A percentile compares a stretch with the other conserved stretches of the same genome.
phyloP scores from a whole-genome alignment of 495 filamentous ascomycete genomes.

The Ascobolus immersus region DNA sequence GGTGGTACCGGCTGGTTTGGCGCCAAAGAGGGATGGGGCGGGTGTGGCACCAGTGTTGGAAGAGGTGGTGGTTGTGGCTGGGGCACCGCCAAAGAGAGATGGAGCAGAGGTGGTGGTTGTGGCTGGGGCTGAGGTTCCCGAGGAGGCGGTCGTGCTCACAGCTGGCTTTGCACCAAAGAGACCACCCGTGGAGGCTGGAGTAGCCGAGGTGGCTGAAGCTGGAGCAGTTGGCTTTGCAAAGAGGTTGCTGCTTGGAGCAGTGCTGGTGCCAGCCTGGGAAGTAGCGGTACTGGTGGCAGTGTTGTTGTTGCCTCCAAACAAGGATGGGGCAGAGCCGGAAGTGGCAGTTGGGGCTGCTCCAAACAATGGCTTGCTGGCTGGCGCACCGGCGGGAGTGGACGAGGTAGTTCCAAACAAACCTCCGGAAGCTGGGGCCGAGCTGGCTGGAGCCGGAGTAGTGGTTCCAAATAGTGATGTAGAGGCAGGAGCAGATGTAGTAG shows the following conservation, averaged over 20 bases:
- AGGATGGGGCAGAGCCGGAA: neutral
- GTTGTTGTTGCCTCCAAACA: neutral
- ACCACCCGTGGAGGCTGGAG: slow-evolving; percentile 1
- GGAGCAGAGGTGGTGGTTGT: slow-evolving; percentile 2
- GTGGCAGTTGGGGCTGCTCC: neutral
- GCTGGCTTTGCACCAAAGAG: slow-evolving; percentile 8
- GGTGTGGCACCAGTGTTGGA: slow-evolving; percentile 1
- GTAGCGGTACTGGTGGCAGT: slow-evolving; percentile 1
- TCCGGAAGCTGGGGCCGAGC: neutral
- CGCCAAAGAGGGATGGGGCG: too few species aligned
- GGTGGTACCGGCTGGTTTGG: neutral
- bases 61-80: slow-evolving; percentile 5
- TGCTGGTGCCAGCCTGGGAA: neutral
- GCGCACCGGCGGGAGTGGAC: neutral
- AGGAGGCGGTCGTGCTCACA: neutral
- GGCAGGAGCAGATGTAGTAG: neutral
- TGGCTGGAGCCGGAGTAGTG: neutral
- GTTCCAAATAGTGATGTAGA: neutral
- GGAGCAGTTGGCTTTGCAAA: slow-evolving; percentile 2
- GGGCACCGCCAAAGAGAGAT: neutral
- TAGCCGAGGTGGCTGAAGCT: slow-evolving; percentile 2
- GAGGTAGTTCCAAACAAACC: neutral
- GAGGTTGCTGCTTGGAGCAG: neutral
- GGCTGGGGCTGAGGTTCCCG: neutral
- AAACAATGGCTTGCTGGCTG: slow-evolving; percentile 3